Evolutionary conservation across 2,329 filamentous ascomycete genomes (phyloP).

Genomic region (Trichophyton rubrum): DNA sequence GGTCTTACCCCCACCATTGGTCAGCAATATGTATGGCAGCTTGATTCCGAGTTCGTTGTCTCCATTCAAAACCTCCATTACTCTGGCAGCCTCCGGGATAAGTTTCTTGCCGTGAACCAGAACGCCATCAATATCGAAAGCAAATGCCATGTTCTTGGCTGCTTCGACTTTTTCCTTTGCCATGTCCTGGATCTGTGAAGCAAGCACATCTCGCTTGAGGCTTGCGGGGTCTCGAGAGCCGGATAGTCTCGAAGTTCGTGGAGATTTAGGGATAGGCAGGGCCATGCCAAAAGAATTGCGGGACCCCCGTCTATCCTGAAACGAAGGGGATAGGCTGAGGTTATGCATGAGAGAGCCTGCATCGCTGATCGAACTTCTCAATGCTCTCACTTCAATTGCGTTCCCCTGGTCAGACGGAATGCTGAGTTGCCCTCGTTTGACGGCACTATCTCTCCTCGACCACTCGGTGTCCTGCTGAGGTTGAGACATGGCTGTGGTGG

Average conservation of each 20-base stretch:
- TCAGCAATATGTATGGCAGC: conserved; percentile 63
- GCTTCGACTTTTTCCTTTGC: conserved; percentile 51
- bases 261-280: conserved; percentile 59
- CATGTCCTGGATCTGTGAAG: conserved; percentile 57
- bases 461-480: conserved; percentile 4
- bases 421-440: conserved; percentile 18
- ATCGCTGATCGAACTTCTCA: conserved; percentile 56
- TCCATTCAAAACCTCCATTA: conserved; percentile 59
- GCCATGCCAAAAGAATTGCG: conserved; percentile 65
- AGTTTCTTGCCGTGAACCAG: conserved; percentile 59
- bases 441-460: conserved; percentile 7
- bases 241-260: conserved; percentile 55
- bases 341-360: conserved; percentile 60
- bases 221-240: conserved; percentile 48
- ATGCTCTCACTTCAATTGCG: conserved; percentile 57
- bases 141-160: conserved; percentile 71
- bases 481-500: conserved; percentile 1
- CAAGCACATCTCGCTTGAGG: conserved; percentile 52
- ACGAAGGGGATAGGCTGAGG: conserved; percentile 54
- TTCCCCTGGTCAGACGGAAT: conserved; percentile 37
- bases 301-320: conserved; percentile 54
- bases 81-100: conserved; percentile 54
- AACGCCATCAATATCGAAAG: conserved; percentile 58
- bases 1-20: conserved; percentile 62
- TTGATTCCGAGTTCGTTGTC: conserved; percentile 68